Conservation (phyloP, 2,329 filamentous ascomycete genomes). For the Beauveria brongniartii region DNA sequence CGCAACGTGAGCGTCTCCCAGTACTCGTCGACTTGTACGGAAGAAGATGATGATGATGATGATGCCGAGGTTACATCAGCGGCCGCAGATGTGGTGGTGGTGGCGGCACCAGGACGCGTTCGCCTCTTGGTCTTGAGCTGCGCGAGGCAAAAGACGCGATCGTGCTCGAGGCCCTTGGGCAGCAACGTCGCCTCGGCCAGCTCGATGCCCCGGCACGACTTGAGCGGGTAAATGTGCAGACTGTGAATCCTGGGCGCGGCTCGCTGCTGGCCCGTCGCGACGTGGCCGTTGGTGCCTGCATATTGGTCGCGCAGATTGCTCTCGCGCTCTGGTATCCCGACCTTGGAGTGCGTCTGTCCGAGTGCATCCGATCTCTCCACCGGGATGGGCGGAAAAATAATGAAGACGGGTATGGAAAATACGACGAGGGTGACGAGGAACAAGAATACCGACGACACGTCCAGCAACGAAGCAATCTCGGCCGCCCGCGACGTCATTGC, state of each 20-base stretch:
- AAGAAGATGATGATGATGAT: background rate
- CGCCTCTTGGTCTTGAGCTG: constrained; percentile 38
- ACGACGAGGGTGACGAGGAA: constrained; percentile 37
- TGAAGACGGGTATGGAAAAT: constrained; percentile 45
- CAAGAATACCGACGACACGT: constrained; percentile 28
- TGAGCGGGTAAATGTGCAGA: constrained; percentile 73
- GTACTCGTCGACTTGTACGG: background rate
- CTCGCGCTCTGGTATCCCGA: constrained; percentile 32
- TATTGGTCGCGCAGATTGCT: constrained; percentile 29
- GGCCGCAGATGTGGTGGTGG: background rate
- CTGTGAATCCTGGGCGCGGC: constrained; percentile 40
- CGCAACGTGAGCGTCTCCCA: constrained; percentile 69
- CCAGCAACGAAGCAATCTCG: constrained; percentile 19
- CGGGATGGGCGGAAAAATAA: constrained; percentile 46
- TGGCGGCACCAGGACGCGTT: background rate
- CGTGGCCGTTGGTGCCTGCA: background rate
- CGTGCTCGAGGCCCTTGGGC: constrained; percentile 64
- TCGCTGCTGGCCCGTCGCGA: constrained; percentile 13
- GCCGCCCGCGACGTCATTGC: constrained; percentile 15
- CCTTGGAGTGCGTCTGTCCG: constrained; percentile 43
- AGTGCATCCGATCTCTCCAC: constrained; percentile 46
- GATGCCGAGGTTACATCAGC: background rate
- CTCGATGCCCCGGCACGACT: constrained; percentile 73
- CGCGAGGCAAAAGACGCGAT: constrained; percentile 77
- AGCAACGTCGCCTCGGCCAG: constrained; percentile 56